Percentiles rank a stretch among this genome's conserved stretches.
phyloP scores from a whole-genome alignment of 202 grass and related monocot species.

The Alloteropsis angusta region DNA sequence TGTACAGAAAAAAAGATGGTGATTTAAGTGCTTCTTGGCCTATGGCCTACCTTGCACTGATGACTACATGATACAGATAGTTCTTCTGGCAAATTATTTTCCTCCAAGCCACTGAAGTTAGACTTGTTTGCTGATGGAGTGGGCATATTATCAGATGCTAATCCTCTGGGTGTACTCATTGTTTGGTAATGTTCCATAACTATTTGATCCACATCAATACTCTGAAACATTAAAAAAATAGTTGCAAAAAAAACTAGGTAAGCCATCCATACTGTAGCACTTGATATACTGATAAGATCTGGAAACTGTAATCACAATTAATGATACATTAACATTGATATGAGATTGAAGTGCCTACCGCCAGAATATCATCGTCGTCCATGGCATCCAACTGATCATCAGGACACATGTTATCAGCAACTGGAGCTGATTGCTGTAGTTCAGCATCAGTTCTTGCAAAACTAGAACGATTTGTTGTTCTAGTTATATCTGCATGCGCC shows the following conservation, averaged over 20 bases:
- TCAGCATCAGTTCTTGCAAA: slow-evolving; percentile 21
- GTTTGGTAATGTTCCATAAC: slow-evolving; percentile 91
- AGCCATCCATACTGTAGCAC: background rate
- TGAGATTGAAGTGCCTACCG: slow-evolving; percentile 33
- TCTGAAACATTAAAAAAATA: slow-evolving; percentile 39
- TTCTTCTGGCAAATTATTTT: slow-evolving; percentile 51
- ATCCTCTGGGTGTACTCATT: slow-evolving; percentile 49
- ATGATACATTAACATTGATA: background rate
- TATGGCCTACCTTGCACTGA: slow-evolving; percentile 44
- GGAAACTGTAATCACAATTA: background rate
- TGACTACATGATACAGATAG: slow-evolving; percentile 64
- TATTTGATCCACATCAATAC: slow-evolving; percentile 85
- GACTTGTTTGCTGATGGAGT: slow-evolving; percentile 44
- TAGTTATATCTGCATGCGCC: slow-evolving; percentile 4
- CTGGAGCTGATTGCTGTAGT: background rate
- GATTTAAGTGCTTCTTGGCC: background rate
- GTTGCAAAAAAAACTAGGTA: background rate
- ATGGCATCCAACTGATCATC: slow-evolving; percentile 49
- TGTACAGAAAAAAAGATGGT: background rate
- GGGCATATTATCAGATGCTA: slow-evolving; percentile 26
- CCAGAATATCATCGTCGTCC: slow-evolving; percentile 75
- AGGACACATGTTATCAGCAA: slow-evolving; percentile 20
- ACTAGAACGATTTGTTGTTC: slow-evolving; percentile 17
- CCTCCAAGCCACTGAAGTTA: slow-evolving; percentile 19
- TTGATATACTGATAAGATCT: slow-evolving; percentile 5